phyloP scores from a whole-genome alignment of 2,329 filamentous ascomycete species.

The Hypocrella siamensis region DNA sequence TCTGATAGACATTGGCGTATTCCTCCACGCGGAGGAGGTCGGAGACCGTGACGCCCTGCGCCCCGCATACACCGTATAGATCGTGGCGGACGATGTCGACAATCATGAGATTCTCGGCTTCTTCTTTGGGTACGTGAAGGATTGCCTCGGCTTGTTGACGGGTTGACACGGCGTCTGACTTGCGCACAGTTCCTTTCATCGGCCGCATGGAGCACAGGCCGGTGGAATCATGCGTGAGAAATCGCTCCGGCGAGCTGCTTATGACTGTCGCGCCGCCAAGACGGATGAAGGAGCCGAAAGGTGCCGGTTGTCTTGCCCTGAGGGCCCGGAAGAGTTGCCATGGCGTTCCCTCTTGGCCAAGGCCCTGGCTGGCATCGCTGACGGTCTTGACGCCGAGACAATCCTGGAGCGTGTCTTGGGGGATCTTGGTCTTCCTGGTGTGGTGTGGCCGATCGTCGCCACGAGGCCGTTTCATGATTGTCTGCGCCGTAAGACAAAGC shows the following conservation, averaged over 20 bases:
- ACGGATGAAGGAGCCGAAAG: slow-evolving; percentile 70
- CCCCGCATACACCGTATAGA: slow-evolving; percentile 67
- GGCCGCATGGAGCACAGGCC: slow-evolving; percentile 67
- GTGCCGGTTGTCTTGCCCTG: slow-evolving; percentile 58
- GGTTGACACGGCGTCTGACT: slow-evolving; percentile 47
- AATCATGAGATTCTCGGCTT: slow-evolving; percentile 96
- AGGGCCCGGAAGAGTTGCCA: slow-evolving; percentile 64
- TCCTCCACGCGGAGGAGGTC: slow-evolving; percentile 79
- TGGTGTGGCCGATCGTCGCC: slow-evolving; percentile 25
- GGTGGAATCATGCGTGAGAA: slow-evolving; percentile 41
- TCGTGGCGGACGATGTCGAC: slow-evolving; percentile 94
- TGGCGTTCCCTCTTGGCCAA: slow-evolving; percentile 16
- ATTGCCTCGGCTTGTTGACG: slow-evolving; percentile 56
- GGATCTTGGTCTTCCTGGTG: slow-evolving; percentile 2
- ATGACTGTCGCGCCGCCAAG: slow-evolving; percentile 57
- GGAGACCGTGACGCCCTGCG: slow-evolving; percentile 56
- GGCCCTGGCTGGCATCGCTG: neutral
- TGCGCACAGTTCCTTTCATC: slow-evolving; percentile 94
- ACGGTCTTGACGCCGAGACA: neutral
- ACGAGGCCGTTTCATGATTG: slow-evolving; percentile 35
- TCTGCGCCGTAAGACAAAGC: slow-evolving; percentile 67
- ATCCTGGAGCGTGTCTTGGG: neutral
- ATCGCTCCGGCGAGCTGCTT: slow-evolving; percentile 78
- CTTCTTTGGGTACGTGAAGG: slow-evolving; percentile 71
- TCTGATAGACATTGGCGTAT: slow-evolving; percentile 80